phyloP scores from a whole-genome alignment of 371 early-diverging fungal species.

The Neoconidiobolus thromboides region DNA sequence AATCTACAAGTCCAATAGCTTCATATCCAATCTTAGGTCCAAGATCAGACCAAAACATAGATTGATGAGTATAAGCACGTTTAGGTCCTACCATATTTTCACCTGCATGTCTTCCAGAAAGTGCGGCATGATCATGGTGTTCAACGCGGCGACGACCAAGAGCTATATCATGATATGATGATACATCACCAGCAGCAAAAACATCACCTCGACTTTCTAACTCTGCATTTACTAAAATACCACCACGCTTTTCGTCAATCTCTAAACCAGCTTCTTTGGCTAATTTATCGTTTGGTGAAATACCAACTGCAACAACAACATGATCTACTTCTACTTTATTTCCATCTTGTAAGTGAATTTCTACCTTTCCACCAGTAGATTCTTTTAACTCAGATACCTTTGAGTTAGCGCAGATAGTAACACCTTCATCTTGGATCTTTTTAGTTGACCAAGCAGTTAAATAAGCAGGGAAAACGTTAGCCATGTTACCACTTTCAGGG shows the following conservation, averaged over 20 bases:
- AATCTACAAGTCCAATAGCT: constrained; percentile 49
- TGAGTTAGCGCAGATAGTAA: constrained; percentile 28
- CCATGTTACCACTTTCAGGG: constrained; percentile 58
- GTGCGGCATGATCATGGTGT: constrained; percentile 53
- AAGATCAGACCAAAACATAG: constrained; percentile 63
- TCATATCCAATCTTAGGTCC: constrained; percentile 55
- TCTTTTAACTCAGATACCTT: constrained; percentile 19
- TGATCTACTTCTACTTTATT: constrained; percentile 32
- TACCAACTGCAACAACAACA: constrained; percentile 51
- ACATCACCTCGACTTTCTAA: constrained; percentile 51
- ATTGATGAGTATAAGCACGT: constrained; percentile 47
- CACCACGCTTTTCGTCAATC: constrained; percentile 39
- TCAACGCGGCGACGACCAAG: constrained; percentile 58
- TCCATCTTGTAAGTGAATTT: constrained; percentile 24
- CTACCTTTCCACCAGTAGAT: constrained; percentile 22
- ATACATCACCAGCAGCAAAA: constrained; percentile 57
- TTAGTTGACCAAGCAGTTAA: constrained; percentile 47
- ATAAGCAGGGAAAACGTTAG: constrained; percentile 46
- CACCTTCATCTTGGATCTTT: constrained; percentile 37
- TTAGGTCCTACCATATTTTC: constrained; percentile 41
- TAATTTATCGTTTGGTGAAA: constrained; percentile 42
- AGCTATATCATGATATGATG: constrained; percentile 50
- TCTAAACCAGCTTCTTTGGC: constrained; percentile 48
- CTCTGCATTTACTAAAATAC: constrained; percentile 56
- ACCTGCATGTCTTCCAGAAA: constrained; percentile 48